phyloP scores from a whole-genome alignment of 1,284 basidiomycete genomes.

The Irpex sp. region DNA sequence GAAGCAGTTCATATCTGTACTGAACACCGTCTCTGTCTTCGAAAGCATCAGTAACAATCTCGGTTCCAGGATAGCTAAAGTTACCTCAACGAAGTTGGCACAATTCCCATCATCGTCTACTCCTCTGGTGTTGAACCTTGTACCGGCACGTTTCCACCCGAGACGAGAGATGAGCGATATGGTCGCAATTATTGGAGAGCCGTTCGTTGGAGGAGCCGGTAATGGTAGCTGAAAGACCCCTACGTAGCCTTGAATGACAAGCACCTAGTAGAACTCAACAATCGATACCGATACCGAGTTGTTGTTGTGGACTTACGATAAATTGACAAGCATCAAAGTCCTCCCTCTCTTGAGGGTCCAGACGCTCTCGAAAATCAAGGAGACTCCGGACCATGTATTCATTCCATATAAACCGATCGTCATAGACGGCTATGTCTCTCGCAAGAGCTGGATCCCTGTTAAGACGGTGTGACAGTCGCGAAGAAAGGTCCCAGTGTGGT shows the following conservation, averaged over 20 bases:
- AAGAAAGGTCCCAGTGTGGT: constrained; percentile 85
- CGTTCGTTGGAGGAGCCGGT: constrained; percentile 68
- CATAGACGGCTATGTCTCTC: constrained; percentile 60
- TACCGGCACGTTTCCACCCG: constrained; percentile 94
- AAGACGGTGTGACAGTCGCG: constrained; percentile 66
- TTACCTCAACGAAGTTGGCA: constrained; percentile 94
- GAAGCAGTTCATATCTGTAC: constrained; percentile 77
- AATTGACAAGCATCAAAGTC: constrained; percentile 77
- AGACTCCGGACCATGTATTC: constrained; percentile 77
- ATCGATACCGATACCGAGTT: not conserved
- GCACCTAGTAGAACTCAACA: constrained; percentile 40
- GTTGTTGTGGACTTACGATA: constrained; percentile 49
- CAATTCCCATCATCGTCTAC: constrained; percentile 97
- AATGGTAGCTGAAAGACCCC: constrained; percentile 68
- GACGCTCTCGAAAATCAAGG: constrained; percentile 73
- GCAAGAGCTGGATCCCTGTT: constrained; percentile 41
- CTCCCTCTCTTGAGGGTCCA: constrained; percentile 62
- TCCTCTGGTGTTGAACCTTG: constrained; percentile 94
- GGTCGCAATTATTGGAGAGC: constrained; percentile 58
- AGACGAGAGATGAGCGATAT: constrained; percentile 82
- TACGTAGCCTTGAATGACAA: constrained; percentile 91
- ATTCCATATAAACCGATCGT: constrained; percentile 86
- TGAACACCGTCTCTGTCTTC: constrained; percentile 88
- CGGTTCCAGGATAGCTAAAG: constrained; percentile 15
- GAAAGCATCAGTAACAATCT: constrained; percentile 11